Base-by-base conservation (phyloP, 2,329 filamentous ascomycete genomes). In the Boeremia exigua region DNA sequence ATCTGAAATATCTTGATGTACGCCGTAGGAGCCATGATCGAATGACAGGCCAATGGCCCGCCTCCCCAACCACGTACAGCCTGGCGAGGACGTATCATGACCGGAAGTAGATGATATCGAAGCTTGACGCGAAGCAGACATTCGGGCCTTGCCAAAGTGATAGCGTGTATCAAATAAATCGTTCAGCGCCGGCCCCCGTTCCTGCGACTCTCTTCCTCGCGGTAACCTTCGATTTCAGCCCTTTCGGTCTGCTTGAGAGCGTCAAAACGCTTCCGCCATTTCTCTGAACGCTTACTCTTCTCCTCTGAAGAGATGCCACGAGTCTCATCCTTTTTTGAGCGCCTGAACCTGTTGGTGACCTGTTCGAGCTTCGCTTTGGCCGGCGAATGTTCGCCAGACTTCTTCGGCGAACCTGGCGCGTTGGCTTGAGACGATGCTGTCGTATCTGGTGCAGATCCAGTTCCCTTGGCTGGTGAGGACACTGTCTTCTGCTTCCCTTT, bases 331-430 rank as follows among this genome's bases (percentile, higher is more conserved):
- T 72, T 70, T 65, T 70, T 74, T 46, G 68, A 72, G 29, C 76
- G 77, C 34, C 64, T 58, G 52, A 79, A 77, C 59, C 77, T 80
- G 68, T 77, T 79, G 28, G 78, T 79, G 30, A 81, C 75, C 37
- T 77, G 73, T 65, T 80, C 79, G 43, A 81, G 77, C 68, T 77
- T 79, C 44, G 72, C 77, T 60, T 80, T 79, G 47, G 79, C 74
- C 15, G 79, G 79, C 7, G 78, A 80, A 28, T 67, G 67, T 55
- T 75, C 71, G 34, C 69, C 70, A 25, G 65, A 59, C 59, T 74
- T 76, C 67, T 70, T 75, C 15, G 74, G 72, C 7, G 74, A 75
- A 37, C 58, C 63, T 3, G 67, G 44, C 5, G 54, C 42, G 32
- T 69, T 69, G 23, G 60, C 48, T 9, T 67, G 67, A n/a, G 73